Base-by-base conservation (phyloP, 305 asterid species). In the Fraxinus albicans region DNA sequence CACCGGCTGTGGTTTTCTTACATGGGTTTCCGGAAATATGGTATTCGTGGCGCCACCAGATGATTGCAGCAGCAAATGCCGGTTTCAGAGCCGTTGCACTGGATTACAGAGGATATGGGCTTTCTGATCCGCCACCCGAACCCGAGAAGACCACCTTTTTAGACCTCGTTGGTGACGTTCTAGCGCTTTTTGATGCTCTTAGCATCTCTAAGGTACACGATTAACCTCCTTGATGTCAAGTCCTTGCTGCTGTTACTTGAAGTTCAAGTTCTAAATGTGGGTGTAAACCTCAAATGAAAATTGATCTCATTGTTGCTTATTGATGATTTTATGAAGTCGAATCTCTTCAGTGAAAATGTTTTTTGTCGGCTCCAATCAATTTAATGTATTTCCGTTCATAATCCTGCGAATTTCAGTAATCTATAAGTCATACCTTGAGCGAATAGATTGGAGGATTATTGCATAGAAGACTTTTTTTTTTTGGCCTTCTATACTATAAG, bases 1-100 rank as follows among this genome's bases (percentile, higher is more conserved):
- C 88, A 19, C 89, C 90, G 65, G 86, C 89, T 33, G 97, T 92
- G 83, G 84, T 94, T 13, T 90, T 94, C 84, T 73, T 92, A 63
- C 98, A 94, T 89, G 98, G 97, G 2, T 94, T 94, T 81, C 97
- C 97, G 0, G 98, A 94, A 55, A 92, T 92, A 78, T 92, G 97
- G 96, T 94, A 92, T 89, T 90, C 94, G 6, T 94, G 98, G 96
- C 89, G 96, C 38, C 90, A 91, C 85, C 98, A 90, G 80, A 92
- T 94, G 95, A 50, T 86, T 53, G 94, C 93, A 10, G 91, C 86
- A 27, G 93, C 98, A 21, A 73, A 76, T 8, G 91, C 95, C 17
- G 94, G 97, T 13, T 91, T 63, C 85, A 82, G 98, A 84, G 94
- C 93, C 6, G 84, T 90, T 53, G 93, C 98, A 9, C 90, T 89